Base-by-base conservation (phyloP, 139 green algal genomes). In the Coelastrella sp. region DNA sequence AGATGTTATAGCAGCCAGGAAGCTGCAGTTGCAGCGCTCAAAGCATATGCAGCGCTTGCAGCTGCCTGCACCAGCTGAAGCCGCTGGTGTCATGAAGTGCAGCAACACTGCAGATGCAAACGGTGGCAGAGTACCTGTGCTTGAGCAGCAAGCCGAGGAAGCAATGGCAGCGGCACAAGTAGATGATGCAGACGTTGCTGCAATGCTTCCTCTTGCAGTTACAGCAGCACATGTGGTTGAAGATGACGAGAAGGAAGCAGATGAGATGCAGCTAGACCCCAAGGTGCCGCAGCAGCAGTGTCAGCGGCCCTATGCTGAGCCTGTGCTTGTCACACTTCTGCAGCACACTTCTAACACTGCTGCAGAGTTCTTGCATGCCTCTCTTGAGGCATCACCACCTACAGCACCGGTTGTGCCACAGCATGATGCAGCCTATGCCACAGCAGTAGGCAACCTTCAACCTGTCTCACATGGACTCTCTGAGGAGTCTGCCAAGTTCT, bases 401-500 rank as follows among this genome's bases (percentile, higher is more conserved):
- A n/a, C n/a, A n/a, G n/a, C n/a, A n/a, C n/a, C n/a, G n/a, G n/a
- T n/a, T n/a, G n/a, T n/a, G n/a, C n/a, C n/a, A n/a, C n/a, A n/a
- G n/a, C n/a, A n/a, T n/a, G n/a, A n/a, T n/a, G n/a, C n/a, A n/a
- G n/a, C n/a, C n/a, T n/a, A n/a, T n/a, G n/a, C n/a, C n/a, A n/a
- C 66, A 51, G 66, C 32, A 32, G 41, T 27, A 32, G 37, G 75
- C 51, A 57, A 34, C 53, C 8, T 59, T 15, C 40, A 59, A 15
- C 38, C 38, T 57, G 68, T 32, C 41, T 7, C 41, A 41, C 38
- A 48, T 63, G 75, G 75, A 1, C 27, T 84, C 40, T 37, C 40
- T 63, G 78, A 84, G 62, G 60, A 57, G 9, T 48, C 78, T 25
- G 38, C 60, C 4, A n/a, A n/a, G 4, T 84, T 84, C 38, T 74